phyloP scores from a whole-genome alignment of 495 filamentous ascomycete species.

The Neurospora pannonica region DNA sequence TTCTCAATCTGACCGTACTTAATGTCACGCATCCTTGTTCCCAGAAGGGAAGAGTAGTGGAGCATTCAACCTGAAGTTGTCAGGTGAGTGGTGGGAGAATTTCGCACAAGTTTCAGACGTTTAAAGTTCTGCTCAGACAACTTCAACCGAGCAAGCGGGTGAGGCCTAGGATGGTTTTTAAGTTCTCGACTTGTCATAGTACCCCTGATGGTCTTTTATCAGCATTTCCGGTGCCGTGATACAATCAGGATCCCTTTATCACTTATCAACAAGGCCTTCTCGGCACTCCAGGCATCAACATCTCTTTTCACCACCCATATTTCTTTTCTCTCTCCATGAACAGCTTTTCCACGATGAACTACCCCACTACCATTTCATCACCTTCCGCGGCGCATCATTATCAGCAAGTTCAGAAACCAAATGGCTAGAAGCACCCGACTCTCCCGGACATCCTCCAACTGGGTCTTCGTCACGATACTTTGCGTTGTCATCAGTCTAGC shows the following conservation, averaged over 20 bases:
- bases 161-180: not conserved
- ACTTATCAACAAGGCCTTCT: not conserved
- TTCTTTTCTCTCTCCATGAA: not conserved
- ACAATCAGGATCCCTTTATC: not conserved
- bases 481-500: not conserved
- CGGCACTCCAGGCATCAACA: not conserved
- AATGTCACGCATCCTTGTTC: not conserved
- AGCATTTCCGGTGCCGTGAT: not conserved
- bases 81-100: not conserved
- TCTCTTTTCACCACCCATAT: not conserved
- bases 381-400: not conserved
- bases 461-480: not conserved
- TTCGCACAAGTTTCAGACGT: not conserved
- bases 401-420: not conserved
- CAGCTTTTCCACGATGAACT: not conserved
- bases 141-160: not conserved
- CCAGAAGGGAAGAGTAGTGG: not conserved
- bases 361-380: not conserved
- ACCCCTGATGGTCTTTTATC: not conserved
- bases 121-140: not conserved
- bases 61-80: not conserved
- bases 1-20: not conserved
- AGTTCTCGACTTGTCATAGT: not conserved
- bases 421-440: not conserved
- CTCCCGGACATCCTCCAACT: not conserved